A percentile compares a stretch with the other conserved stretches of the same genome.
Conservation (phyloP, 345 rosid species). For the Physaria fendleri region DNA sequence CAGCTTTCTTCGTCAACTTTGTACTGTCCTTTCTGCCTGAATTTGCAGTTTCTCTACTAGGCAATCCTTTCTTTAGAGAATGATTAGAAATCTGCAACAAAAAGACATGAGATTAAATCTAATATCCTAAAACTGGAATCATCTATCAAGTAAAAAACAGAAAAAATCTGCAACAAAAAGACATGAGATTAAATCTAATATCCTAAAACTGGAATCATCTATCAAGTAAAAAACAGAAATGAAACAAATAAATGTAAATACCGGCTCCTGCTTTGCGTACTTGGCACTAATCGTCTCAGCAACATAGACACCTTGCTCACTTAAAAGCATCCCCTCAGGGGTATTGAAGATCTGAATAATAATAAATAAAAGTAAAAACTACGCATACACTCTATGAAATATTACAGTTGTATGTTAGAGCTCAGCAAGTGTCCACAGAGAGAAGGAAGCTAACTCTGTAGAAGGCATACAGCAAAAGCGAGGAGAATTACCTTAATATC, state of each 20-base stretch:
- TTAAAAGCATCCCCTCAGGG: constrained; percentile 87
- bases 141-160: background rate
- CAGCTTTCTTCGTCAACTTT: constrained; percentile 62
- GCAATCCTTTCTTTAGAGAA: constrained; percentile 56
- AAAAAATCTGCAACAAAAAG: no score
- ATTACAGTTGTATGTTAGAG: no score
- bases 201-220: background rate
- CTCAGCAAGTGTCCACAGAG: background rate
- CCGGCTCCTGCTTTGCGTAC: constrained; percentile 59
- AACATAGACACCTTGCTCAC: constrained; percentile 82
- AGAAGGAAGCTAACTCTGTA: no score
- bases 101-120: constrained; percentile 36
- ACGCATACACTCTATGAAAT: no score
- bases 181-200: no score
- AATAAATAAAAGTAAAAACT: background rate
- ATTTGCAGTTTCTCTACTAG: constrained; percentile 46
- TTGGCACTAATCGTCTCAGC: constrained; percentile 64
- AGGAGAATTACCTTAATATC: constrained; percentile 60
- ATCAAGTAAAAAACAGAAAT: background rate
- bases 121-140: constrained; percentile 5
- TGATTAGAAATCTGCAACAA: constrained; percentile 38
- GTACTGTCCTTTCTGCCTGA: constrained; percentile 60
- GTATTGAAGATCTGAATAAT: constrained; percentile 62
- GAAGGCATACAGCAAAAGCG: background rate
- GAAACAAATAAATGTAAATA: constrained; percentile 3